phyloP scores from a whole-genome alignment of 495 filamentous ascomycete species.

The Podospora bellae-mahoneyi region DNA sequence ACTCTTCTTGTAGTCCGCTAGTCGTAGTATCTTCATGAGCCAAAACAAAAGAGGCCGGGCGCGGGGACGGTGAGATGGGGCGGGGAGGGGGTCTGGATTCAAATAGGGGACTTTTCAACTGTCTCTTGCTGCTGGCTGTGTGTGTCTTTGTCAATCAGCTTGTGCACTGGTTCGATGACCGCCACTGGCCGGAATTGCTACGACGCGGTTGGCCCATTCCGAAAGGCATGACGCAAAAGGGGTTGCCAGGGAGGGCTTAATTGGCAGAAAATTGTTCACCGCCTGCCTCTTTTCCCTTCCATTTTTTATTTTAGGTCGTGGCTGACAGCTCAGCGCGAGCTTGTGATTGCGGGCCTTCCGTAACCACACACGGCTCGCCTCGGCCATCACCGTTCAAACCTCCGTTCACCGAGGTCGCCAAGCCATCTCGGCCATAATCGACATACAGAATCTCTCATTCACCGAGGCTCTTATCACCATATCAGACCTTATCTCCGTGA shows the following conservation, averaged over 20 bases:
- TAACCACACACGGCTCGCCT: conserved; percentile 11
- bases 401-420: conserved; percentile 19
- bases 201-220: conserved; percentile 21
- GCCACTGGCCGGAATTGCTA: conserved; percentile 11
- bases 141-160: conserved; percentile 12
- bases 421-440: neutral
- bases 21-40: conserved; percentile 8
- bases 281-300: conserved; percentile 21
- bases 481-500: neutral
- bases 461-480: neutral
- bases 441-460: neutral
- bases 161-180: conserved; percentile 6
- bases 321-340: conserved; percentile 10
- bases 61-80: neutral
- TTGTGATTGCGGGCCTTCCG: conserved; percentile 18
- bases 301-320: neutral
- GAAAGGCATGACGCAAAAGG: conserved; percentile 26
- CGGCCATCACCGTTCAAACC: conserved; percentile 13
- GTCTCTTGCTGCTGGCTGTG: neutral
- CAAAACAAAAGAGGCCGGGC: neutral
- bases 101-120: neutral
- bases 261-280: conserved; percentile 24
- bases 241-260: neutral
- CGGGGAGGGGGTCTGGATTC: neutral
- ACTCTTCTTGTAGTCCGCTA: conserved; percentile 1